Percentiles rank a stretch among this genome's conserved stretches.
Evolutionary conservation across 164 flowering plant species (phyloP).

Genomic region (Pachysandra terminalis): DNA sequence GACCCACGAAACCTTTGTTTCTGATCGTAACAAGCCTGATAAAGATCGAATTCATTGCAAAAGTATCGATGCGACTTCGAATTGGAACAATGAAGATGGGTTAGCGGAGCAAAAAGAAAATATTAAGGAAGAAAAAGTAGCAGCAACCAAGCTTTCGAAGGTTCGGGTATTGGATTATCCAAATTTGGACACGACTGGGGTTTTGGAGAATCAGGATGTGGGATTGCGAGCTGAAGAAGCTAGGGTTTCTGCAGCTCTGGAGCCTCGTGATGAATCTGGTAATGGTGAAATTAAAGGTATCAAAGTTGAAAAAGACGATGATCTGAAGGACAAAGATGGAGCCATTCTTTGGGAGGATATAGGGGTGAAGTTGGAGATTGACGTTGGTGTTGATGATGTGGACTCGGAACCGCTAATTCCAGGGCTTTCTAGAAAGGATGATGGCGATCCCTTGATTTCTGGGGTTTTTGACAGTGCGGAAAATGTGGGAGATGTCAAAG

Average conservation of each 20-base stretch:
- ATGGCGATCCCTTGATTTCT: slow-evolving; percentile 12
- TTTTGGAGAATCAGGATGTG: slow-evolving; percentile 11
- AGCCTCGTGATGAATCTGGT: slow-evolving; percentile 6
- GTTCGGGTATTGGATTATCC: neutral
- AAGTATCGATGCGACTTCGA: neutral
- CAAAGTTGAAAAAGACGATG: slow-evolving; percentile 18
- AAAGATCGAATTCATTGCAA: neutral
- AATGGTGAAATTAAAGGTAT: slow-evolving; percentile 1
- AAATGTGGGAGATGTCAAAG: slow-evolving; percentile 4
- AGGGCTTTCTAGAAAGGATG: slow-evolving; percentile 29
- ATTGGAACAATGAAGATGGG: neutral
- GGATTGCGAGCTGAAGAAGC: slow-evolving; percentile 10
- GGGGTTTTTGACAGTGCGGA: slow-evolving; percentile 12
- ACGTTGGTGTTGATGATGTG: slow-evolving; percentile 24
- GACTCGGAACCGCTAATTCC: slow-evolving; percentile 54
- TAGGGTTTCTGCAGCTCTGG: slow-evolving; percentile 26
- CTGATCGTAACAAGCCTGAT: neutral
- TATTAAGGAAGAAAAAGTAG: neutral
- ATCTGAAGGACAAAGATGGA: slow-evolving; percentile 15
- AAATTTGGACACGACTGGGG: slow-evolving; percentile 13
- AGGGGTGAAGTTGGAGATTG: slow-evolving; percentile 30
- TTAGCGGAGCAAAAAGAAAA: neutral
- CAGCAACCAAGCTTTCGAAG: neutral
- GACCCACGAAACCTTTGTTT: slow-evolving; percentile 14
- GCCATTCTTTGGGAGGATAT: slow-evolving; percentile 10